Conservation (phyloP, 441 rosid genomes). For the Syzygium syzygioides region DNA sequence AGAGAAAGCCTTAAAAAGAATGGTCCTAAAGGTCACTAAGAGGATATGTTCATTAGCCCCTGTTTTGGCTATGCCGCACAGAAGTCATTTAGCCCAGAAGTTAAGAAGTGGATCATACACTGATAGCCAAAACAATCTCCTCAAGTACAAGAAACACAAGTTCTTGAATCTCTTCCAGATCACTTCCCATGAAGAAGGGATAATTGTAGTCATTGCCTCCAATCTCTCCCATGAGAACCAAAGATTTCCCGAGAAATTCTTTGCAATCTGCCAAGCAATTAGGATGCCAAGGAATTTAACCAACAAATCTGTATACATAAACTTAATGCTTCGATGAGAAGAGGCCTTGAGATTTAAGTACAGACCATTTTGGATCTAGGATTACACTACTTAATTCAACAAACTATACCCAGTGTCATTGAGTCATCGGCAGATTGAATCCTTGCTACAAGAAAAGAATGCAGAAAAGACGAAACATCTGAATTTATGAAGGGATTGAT, state of each 20-base stretch:
- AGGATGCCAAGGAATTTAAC: neutral
- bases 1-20: neutral
- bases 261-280: conserved; percentile 22
- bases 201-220: conserved; percentile 51
- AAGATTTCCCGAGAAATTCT: conserved; percentile 19
- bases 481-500: neutral
- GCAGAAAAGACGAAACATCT: neutral
- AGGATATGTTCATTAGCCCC: neutral
- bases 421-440: neutral
- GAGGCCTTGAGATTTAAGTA: neutral
- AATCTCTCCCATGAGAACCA: conserved; percentile 50
- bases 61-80: neutral
- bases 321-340: neutral
- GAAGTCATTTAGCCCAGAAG: neutral
- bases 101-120: conserved; percentile 12
- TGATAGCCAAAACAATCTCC: conserved; percentile 23
- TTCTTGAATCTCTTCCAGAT: conserved; percentile 9
- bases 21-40: neutral
- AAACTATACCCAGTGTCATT: neutral
- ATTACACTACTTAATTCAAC: neutral
- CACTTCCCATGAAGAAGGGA: conserved; percentile 15
- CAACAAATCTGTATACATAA: neutral
- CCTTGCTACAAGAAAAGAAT: neutral
- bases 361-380: neutral
- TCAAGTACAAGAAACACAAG: conserved; percentile 29